Percentiles rank a stretch among this genome's conserved stretches.
These are phyloP conservation scores for Aspergillus ochraceus DNA, from an alignment of 2,329 filamentous ascomycete species.

Conservation along the genomic window DNA sequence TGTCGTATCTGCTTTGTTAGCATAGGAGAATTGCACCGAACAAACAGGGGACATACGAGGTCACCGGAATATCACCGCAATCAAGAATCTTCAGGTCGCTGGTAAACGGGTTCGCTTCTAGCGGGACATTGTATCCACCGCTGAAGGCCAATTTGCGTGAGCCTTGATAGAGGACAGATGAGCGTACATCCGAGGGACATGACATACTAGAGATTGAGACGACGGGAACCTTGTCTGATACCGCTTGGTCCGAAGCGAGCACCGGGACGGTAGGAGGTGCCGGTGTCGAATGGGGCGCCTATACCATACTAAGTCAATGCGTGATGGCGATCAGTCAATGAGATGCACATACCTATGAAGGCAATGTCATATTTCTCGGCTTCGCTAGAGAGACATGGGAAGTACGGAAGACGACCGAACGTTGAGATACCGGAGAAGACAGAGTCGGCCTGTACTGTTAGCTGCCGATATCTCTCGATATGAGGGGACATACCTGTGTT, in stretches of 20 bases:
- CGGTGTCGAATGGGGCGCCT: conserved; percentile 83
- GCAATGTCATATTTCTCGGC: conserved; percentile 79
- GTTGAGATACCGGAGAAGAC: conserved; percentile 88
- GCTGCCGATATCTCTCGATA: background rate
- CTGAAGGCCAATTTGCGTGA: conserved; percentile 58
- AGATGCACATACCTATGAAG: conserved; percentile 65
- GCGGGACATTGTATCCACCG: conserved; percentile 82
- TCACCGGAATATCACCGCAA: conserved; percentile 82
- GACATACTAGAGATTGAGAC: conserved; percentile 82
- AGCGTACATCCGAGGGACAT: conserved; percentile 19
- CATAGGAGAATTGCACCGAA: background rate
- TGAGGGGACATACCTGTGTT: conserved; percentile 61
- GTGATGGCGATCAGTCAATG: background rate
- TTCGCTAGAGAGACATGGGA: conserved; percentile 69
- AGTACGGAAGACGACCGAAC: conserved; percentile 77
- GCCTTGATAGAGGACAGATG: conserved; percentile 27
- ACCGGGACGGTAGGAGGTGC: conserved; percentile 80
- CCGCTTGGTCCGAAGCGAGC: conserved; percentile 82
- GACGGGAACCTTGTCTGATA: conserved; percentile 81
- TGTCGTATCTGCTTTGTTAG: conserved; percentile 66
- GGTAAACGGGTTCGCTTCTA: conserved; percentile 77
- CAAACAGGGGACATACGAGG: conserved; percentile 59
- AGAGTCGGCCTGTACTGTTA: conserved; percentile 64
- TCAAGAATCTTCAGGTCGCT: conserved; percentile 78
- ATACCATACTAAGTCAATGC: background rate